Conservation (phyloP, 768 basidiomycete genomes). For the Mycena albidolilacea region DNA sequence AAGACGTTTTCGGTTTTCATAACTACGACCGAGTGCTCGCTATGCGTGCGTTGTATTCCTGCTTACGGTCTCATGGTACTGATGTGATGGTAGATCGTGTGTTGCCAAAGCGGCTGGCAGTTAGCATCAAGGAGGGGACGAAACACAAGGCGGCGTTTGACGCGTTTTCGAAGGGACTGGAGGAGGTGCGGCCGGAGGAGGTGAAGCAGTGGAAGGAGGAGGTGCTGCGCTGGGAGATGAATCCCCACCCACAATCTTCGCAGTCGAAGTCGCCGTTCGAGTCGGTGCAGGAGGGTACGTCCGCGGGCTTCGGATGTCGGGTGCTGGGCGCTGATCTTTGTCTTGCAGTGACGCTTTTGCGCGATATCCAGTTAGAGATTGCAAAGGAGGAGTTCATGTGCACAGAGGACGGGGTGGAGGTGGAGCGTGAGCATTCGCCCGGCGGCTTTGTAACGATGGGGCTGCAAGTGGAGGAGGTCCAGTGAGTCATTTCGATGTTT, state of each 20-base stretch:
- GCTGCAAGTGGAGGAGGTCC: too few relatives aligned
- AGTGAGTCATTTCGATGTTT: too few relatives aligned
- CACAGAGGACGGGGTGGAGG: too few relatives aligned
- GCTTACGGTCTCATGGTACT: neutral
- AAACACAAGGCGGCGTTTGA: neutral
- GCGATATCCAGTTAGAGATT: neutral
- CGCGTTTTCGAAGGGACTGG: neutral
- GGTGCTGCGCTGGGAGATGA: neutral
- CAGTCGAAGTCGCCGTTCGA: neutral
- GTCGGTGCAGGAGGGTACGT: neutral
- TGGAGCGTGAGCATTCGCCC: too few relatives aligned
- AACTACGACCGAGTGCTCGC: neutral
- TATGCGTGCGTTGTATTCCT: neutral
- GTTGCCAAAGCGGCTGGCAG: neutral
- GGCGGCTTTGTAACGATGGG: too few relatives aligned
- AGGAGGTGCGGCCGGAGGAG: neutral
- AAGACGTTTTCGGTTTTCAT: neutral
- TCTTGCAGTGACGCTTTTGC: neutral
- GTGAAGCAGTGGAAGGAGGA: neutral
- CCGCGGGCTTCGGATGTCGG: neutral
- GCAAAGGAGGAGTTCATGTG: neutral
- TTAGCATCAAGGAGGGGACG: neutral
- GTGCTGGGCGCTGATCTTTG: neutral
- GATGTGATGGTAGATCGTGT: neutral
- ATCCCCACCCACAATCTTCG: neutral